Base-by-base conservation (phyloP, 1,139 yeast species). In the Taphrina pruni region DNA sequence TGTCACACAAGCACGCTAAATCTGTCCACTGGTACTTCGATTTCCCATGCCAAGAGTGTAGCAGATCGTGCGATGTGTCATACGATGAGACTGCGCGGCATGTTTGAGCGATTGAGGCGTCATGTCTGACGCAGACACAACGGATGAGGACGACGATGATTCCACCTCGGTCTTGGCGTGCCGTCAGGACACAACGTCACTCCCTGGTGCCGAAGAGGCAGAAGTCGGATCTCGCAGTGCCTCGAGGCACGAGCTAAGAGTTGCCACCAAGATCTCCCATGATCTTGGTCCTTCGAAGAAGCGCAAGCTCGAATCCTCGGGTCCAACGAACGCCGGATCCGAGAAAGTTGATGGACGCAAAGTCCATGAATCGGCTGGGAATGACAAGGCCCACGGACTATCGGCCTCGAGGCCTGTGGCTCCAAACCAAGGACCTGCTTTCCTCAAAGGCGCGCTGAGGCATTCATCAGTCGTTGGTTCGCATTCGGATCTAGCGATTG, bases 81-180 rank as follows among this genome's bases (percentile, higher is more conserved):
- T 26, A 26, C 32, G 32, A 26, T 26, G 32, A 4, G 32, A 4
- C 32, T 26, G 32, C 32, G 32, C 4, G 32, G 32, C 4, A 26
- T 4, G 2, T 26, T 26, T 4, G 32, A 26, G 32, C 32, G 32
- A 3, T 2, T 14, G 43, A 12, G 20, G 8, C n/a, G 21, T 12
- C 51, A 46, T 46, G 51, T 46, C 51, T 12, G 51, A 46, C 7
- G 51, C 51, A 2, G 51, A 46, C n/a, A 46, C 51, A n/a, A 46
- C 51, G n/a, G 51, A 46, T 8, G 51, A 46, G 51, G 51, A 46
- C 51, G 43, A 14, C 14, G 43, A 39, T 11, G 14, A 39, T 3
- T 9, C 2, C 43, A 39, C 43, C 43, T 39, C 43, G 43, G 14
- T 39, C 32, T 26, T 26, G 32, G 32, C 32, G 32, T 4, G 32